A percentile compares a stretch with the other conserved stretches of the same genome.
Conservation (phyloP, 495 filamentous ascomycete species). For the Penicillium pancosmium region DNA sequence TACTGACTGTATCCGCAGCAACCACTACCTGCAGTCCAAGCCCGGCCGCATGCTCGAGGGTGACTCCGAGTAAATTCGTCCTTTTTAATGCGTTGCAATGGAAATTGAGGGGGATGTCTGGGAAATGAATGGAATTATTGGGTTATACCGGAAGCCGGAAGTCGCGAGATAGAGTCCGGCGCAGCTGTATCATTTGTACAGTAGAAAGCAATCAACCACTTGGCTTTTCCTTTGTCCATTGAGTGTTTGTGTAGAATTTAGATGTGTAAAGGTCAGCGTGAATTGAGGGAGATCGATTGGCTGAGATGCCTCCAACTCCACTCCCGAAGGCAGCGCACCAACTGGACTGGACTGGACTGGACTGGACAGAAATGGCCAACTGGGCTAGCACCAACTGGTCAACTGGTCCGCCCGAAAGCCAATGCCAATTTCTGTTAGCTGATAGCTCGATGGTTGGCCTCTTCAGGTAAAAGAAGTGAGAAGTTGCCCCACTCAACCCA, state of each 20-base stretch:
- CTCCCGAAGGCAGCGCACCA: neutral
- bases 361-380: neutral
- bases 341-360: no score
- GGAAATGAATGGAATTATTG: conserved; percentile 13
- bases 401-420: neutral
- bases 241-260: neutral
- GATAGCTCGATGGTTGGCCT: neutral
- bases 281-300: conserved; percentile 25
- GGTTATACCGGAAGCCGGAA: conserved; percentile 21
- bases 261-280: conserved; percentile 18
- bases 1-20: conserved; percentile 52
- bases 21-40: conserved; percentile 93
- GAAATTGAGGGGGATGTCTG: conserved; percentile 11
- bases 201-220: conserved; percentile 52
- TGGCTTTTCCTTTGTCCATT: conserved; percentile 32
- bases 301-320: neutral
- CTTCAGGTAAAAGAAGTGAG: neutral
- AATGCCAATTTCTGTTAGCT: neutral
- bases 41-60: conserved; percentile 63
- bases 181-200: conserved; percentile 46
- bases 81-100: conserved; percentile 3
- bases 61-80: conserved; percentile 38
- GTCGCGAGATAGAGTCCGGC: conserved; percentile 14
- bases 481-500: conserved; percentile 21
- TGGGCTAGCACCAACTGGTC: neutral